Percentiles rank a stretch among this genome's conserved stretches.
These are phyloP conservation scores for Serendipita sp. DNA, from an alignment of 768 basidiomycete species.

Conservation along the genomic window DNA sequence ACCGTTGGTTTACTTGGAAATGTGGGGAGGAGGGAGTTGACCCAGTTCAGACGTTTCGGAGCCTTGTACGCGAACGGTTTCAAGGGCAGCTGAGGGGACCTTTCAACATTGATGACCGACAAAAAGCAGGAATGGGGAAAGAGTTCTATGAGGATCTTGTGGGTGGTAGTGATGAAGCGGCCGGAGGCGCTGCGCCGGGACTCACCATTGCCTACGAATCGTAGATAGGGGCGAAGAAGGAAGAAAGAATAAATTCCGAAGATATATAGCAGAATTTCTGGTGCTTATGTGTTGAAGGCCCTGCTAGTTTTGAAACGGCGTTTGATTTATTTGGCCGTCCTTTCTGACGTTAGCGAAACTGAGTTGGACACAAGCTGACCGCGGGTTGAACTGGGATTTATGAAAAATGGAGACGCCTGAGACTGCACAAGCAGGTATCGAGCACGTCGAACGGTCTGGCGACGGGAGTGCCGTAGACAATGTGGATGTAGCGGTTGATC, in stretches of 20 bases:
- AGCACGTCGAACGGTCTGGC: background rate
- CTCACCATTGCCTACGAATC: too few species aligned
- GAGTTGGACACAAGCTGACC: too few species aligned
- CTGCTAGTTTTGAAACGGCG: too few species aligned
- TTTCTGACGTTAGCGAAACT: too few species aligned
- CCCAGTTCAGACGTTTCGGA: constrained; percentile 49
- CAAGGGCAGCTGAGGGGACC: constrained; percentile 62
- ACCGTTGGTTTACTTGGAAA: constrained; percentile 71
- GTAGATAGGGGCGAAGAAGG: too few species aligned
- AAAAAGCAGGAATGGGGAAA: constrained; percentile 53
- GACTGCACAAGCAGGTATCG: background rate
- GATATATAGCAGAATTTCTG: too few species aligned
- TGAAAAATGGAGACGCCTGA: too few species aligned
- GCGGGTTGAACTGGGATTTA: too few species aligned
- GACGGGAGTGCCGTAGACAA: background rate
- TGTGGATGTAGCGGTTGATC: background rate
- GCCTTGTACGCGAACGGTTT: constrained; percentile 55
- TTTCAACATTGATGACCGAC: constrained; percentile 62
- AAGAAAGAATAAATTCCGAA: too few species aligned
- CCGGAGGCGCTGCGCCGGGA: background rate
- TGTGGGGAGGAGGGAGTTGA: constrained; percentile 41
- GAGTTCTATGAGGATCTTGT: constrained; percentile 59
- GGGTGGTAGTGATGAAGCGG: constrained; percentile 30
- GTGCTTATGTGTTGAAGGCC: too few species aligned
- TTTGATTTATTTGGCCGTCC: too few species aligned